Evolutionary conservation across 306 rosid species (phyloP).

Genomic region (Begonia masoniana): DNA sequence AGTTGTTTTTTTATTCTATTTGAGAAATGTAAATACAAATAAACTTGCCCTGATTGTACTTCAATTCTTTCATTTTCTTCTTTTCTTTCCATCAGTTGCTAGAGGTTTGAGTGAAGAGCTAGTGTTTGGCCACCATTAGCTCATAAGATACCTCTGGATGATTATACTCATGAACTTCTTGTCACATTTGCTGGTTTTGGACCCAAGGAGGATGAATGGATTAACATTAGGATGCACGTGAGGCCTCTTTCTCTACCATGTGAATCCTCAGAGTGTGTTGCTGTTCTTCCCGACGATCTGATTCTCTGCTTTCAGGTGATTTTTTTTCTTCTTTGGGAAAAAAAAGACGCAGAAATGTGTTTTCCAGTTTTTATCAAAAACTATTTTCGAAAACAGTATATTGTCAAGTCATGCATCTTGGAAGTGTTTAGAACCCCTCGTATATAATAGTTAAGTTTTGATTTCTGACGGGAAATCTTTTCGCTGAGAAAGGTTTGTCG

Average conservation of each 20-base stretch:
- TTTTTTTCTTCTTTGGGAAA: background rate
- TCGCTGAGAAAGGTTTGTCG: slow-evolving; percentile 93
- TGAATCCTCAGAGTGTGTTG: slow-evolving; percentile 90
- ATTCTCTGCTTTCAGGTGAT: slow-evolving; percentile 90
- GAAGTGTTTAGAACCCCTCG: too few species aligned
- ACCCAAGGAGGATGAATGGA: slow-evolving; percentile 96
- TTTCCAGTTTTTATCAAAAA: too few species aligned
- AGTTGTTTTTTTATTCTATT: slow-evolving; percentile 23
- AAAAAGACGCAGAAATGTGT: too few species aligned
- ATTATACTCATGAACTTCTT: slow-evolving; percentile 49
- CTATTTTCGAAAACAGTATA: too few species aligned
- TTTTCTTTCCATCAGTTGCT: too few species aligned
- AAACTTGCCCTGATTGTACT: background rate
- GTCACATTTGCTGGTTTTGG: slow-evolving; percentile 94
- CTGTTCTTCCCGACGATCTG: slow-evolving; percentile 90
- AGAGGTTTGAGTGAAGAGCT: too few species aligned
- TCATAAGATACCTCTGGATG: background rate
- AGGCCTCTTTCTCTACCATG: slow-evolving; percentile 95
- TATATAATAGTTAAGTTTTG: too few species aligned
- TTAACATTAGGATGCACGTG: slow-evolving; percentile 64
- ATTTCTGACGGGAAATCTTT: slow-evolving; percentile 65
- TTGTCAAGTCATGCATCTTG: too few species aligned
- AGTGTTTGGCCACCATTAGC: background rate
- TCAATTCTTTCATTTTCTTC: background rate
- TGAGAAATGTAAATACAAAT: slow-evolving; percentile 6